phyloP scores from a whole-genome alignment of 768 basidiomycete species.

The Suillus variegatus region DNA sequence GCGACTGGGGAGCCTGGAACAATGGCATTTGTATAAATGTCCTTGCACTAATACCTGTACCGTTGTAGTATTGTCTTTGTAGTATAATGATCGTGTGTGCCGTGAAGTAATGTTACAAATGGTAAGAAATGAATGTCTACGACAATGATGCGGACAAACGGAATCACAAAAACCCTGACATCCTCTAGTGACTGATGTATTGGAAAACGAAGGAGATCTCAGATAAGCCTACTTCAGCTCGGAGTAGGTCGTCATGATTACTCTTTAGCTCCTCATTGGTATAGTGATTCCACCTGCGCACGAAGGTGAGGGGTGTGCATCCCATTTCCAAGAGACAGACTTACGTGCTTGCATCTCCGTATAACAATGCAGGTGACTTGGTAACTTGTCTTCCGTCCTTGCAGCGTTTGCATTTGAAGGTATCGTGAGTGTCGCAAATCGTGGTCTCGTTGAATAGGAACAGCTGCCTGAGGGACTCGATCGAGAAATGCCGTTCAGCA shows the following conservation, averaged over 20 bases:
- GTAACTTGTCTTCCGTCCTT: conserved; percentile 80
- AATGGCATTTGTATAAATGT: conserved; percentile 30
- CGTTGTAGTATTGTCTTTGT: not conserved
- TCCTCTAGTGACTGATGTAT: conserved; percentile 79
- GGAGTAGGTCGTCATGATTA: conserved; percentile 93
- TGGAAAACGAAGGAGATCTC: conserved; percentile 97
- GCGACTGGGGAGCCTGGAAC: conserved; percentile 76
- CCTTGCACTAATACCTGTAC: not conserved
- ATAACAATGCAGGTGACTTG: conserved; percentile 85
- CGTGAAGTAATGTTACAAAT: not conserved
- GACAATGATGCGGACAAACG: not conserved
- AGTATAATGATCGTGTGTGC: not conserved
- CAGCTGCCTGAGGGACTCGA: conserved; percentile 84
- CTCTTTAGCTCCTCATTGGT: conserved; percentile 84
- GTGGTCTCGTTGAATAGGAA: conserved; percentile 91
- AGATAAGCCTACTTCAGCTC: conserved; percentile 81
- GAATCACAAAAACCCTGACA: not conserved
- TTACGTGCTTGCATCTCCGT: conserved; percentile 97
- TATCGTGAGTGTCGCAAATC: conserved; percentile 93
- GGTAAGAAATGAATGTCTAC: not conserved
- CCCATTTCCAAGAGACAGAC: conserved; percentile 34
- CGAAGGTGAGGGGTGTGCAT: conserved; percentile 7
- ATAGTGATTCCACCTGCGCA: conserved; percentile 92
- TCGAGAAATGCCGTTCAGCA: conserved; percentile 91
- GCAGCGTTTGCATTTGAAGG: conserved; percentile 95